Percentiles rank a stretch among this genome's conserved stretches.
These are phyloP conservation scores for Colletotrichum incanum DNA, from an alignment of 2,329 filamentous ascomycete genomes.

Conservation along the genomic window DNA sequence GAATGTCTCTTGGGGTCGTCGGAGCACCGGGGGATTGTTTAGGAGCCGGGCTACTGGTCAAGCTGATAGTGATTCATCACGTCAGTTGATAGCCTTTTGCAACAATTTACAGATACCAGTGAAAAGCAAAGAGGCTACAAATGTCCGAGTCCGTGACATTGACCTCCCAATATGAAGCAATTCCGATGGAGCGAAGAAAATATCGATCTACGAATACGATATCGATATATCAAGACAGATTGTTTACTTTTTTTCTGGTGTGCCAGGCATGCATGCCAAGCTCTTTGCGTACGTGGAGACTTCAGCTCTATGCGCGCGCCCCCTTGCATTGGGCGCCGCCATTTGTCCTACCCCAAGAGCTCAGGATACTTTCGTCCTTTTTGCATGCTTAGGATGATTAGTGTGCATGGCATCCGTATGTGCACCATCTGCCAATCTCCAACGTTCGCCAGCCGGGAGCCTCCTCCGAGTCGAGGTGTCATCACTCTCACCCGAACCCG, in stretches of 20 bases:
- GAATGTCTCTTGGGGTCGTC: neutral
- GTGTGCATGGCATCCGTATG: neutral
- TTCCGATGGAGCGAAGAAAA: neutral
- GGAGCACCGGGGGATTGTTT: neutral
- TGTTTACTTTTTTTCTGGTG: neutral
- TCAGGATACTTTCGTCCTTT: neutral
- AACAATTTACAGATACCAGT: neutral
- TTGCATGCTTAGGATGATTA: neutral
- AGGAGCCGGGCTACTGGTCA: too few species aligned
- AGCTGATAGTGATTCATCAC: slow-evolving; percentile 15
- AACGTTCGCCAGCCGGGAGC: slow-evolving; percentile 1
- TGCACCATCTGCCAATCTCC: slow-evolving; percentile 7
- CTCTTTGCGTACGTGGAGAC: neutral
- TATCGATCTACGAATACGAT: slow-evolving; percentile 24
- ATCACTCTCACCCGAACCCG: slow-evolving; percentile 40
- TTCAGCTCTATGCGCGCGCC: slow-evolving; percentile 8
- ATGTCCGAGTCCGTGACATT: neutral
- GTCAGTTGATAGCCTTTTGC: neutral
- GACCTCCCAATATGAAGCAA: neutral
- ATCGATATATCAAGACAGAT: slow-evolving; percentile 3
- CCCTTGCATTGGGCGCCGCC: slow-evolving; percentile 28
- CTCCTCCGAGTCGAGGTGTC: slow-evolving; percentile 44
- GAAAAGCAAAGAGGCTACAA: neutral
- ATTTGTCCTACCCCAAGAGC: neutral
- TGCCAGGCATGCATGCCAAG: slow-evolving; percentile 5